phyloP scores from a whole-genome alignment of 2,329 filamentous ascomycete species.

The Beauveria varroae region DNA sequence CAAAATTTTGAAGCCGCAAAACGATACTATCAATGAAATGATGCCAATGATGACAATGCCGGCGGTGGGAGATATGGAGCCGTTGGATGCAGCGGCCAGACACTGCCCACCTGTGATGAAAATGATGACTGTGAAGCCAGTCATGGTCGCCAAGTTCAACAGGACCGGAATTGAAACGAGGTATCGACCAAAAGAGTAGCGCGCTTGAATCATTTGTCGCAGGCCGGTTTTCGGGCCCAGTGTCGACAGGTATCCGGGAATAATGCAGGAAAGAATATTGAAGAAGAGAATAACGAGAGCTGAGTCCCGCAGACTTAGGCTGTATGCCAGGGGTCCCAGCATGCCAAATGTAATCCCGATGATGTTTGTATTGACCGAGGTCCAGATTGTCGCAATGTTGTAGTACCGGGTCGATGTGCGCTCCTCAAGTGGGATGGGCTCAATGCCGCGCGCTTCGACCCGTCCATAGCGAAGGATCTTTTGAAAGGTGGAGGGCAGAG shows the following conservation, averaged over 20 bases:
- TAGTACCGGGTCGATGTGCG: constrained; percentile 32
- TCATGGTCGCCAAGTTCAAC: constrained; percentile 55
- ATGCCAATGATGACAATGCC: constrained; percentile 56
- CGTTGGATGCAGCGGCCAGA: constrained; percentile 44
- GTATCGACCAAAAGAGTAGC: constrained; percentile 55
- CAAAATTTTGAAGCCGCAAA: constrained; percentile 51
- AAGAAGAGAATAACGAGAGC: constrained; percentile 58
- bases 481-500: constrained; percentile 3
- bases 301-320: constrained; percentile 47
- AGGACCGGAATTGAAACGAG: constrained; percentile 52
- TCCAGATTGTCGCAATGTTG: constrained; percentile 42
- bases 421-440: constrained; percentile 34
- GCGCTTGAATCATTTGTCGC: constrained; percentile 58
- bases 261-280: constrained; percentile 43
- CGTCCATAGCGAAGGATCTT: constrained; percentile 27
- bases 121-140: constrained; percentile 56
- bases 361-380: constrained; percentile 41
- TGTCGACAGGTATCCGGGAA: constrained; percentile 50
- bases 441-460: constrained; percentile 37
- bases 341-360: constrained; percentile 54
- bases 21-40: constrained; percentile 51
- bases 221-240: constrained; percentile 56
- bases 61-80: constrained; percentile 41
- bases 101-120: constrained; percentile 54
- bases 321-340: constrained; percentile 48